These are phyloP conservation scores for Malus hybrid DNA, from an alignment of 331 rosid species.

Conservation along the genomic window DNA sequence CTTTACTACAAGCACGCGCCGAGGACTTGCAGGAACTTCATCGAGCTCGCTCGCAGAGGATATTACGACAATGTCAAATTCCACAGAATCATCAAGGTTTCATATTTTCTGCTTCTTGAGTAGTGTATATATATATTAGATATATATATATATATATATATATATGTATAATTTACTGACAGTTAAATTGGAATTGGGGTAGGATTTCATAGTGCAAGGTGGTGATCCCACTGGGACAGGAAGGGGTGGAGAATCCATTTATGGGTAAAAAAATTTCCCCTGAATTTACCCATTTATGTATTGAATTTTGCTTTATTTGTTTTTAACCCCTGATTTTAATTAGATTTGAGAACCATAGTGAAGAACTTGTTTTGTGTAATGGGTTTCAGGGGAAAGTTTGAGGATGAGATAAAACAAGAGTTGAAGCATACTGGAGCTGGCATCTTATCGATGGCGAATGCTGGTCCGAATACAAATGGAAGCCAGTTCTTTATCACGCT, in stretches of 20 bases:
- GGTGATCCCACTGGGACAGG: slow-evolving; percentile 99
- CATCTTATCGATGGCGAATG: slow-evolving; percentile 95
- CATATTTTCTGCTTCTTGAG: neutral
- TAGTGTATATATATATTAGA: no score
- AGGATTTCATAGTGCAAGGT: slow-evolving; percentile 98
- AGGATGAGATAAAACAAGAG: slow-evolving; percentile 83
- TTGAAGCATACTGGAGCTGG: slow-evolving; percentile 99
- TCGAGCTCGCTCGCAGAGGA: slow-evolving; percentile 86
- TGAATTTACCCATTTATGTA: neutral
- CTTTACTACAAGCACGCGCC: slow-evolving; percentile 90
- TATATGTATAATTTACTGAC: neutral
- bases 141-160: no score
- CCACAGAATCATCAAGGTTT: slow-evolving; percentile 95
- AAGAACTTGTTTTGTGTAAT: neutral
- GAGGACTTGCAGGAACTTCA: slow-evolving; percentile 90
- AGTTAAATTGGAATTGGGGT: slow-evolving; percentile 9
- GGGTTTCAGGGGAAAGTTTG: slow-evolving; percentile 61
- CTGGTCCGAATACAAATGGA: slow-evolving; percentile 93
- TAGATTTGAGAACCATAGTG: neutral
- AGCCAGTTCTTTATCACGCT: slow-evolving; percentile 94
- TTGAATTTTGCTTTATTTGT: neutral
- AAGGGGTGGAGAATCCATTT: slow-evolving; percentile 97
- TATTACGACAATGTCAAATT: slow-evolving; percentile 88
- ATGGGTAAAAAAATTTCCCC: slow-evolving; percentile 44
- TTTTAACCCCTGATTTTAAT: no score